Evolutionary conservation across 768 basidiomycete genomes (phyloP), one percentile per base, ranked within the genome.

Genomic region (Rhizopogon roseolus): DNA sequence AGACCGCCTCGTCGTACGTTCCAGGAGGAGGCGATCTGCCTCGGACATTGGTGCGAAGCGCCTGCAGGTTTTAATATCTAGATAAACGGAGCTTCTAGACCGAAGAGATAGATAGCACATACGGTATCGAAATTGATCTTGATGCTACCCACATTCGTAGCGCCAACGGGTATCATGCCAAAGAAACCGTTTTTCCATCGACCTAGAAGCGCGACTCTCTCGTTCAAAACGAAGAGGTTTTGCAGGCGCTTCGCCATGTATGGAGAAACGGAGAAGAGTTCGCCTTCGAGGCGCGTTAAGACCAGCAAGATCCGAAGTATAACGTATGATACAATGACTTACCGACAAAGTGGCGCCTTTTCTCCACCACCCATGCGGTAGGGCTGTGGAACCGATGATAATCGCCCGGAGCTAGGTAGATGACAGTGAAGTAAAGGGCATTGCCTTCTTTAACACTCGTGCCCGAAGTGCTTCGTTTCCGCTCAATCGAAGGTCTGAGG

Each of bases 361-460:
- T 89, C 76, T 99, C 95, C 16, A 98, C 96, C 5, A 99, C 94
- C 97, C 97, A 98, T 6, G 90, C 85, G 0, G 93, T 86, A 1
- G 97, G 96, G 49, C 85, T 88, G 69, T 99, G 97, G 81, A 97
- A 99, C 14, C 96, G 84, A 64, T 99, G 96, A 69, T 98, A 98
- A 66, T 99, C 97, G 1, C 97, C 96, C 1, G 97, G 97, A 0
- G 96, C 97, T 52, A 99, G 88, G 73, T 98, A 99, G 55, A 99
- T 88, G 61, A 99, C 97, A 22, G 88, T 74, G 69, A 98, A 99
- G 73, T 84, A 97, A 22, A 98, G 82, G 16, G 84, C 79, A 65
- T 98, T 88, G 13, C 91, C 93, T 3, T 86, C 81, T 57, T 82
- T 81, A 41, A 86, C 74, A 39, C 73, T 74, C 7, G 75, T 74